Percentiles rank a stretch among this genome's conserved stretches.
These are phyloP conservation scores for Sugiyamaella marilandica DNA, from an alignment of 805 yeast genomes.

Conservation along the genomic window DNA sequence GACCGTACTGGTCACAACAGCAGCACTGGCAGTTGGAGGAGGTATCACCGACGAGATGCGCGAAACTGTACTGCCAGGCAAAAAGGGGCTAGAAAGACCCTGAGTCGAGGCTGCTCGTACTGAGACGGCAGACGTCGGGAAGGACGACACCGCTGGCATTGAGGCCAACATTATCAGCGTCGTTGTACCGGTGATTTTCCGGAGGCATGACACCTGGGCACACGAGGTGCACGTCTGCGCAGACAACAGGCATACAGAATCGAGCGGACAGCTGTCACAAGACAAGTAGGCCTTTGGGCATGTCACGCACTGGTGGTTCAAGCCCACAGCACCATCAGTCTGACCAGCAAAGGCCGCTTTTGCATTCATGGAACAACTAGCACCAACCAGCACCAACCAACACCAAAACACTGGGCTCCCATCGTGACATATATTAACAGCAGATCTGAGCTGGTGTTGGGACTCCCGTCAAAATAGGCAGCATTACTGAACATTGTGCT, in stretches of 20 bases:
- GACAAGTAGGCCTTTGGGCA: conserved; percentile 15
- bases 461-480: too few relatives aligned
- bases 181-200: not conserved
- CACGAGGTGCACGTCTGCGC: conserved; percentile 18
- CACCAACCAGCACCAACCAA: too few relatives aligned
- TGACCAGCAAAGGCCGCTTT: too few relatives aligned
- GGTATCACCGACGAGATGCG: too few relatives aligned
- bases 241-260: conserved; percentile 16
- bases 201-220: conserved; percentile 14
- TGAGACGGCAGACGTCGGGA: not conserved
- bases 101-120: not conserved
- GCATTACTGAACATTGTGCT: too few relatives aligned
- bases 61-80: not conserved
- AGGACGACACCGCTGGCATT: not conserved
- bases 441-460: too few relatives aligned
- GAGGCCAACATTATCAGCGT: not conserved
- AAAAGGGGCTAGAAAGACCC: not conserved
- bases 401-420: too few relatives aligned
- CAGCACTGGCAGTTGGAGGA: not conserved
- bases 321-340: too few relatives aligned
- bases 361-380: too few relatives aligned
- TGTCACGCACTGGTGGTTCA: conserved; percentile 9
- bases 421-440: too few relatives aligned
- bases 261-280: conserved; percentile 17
- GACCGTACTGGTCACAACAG: not conserved